phyloP scores from a whole-genome alignment of 2,329 filamentous ascomycete species.

The Truncatella angustata region DNA sequence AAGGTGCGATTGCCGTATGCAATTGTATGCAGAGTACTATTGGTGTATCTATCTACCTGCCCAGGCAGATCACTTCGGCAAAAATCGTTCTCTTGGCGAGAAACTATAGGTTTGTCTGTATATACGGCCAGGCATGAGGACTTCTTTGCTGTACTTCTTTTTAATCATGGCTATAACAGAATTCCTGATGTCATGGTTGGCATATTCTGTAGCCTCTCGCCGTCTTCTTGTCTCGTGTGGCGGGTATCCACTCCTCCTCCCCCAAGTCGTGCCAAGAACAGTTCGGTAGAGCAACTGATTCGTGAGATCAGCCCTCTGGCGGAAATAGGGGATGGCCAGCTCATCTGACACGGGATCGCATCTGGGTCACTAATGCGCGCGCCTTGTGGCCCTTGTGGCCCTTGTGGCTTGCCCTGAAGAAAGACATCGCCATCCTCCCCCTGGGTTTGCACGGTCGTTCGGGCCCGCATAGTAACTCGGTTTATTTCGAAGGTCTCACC shows the following conservation, averaged over 20 bases:
- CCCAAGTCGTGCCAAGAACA: neutral
- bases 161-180: no score
- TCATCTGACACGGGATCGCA: conserved; percentile 12
- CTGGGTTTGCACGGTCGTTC: neutral
- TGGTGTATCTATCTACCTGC: neutral
- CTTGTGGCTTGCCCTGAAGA: conserved; percentile 3
- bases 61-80: neutral
- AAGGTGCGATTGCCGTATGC: conserved; percentile 1
- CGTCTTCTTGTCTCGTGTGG: no score
- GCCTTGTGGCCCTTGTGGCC: no score
- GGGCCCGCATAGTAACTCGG: neutral
- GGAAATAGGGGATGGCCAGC: conserved; percentile 6
- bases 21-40: neutral
- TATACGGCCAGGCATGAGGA: no score
- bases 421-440: neutral
- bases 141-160: no score
- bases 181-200: no score
- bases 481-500: no score
- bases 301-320: conserved; percentile 5
- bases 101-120: no score
- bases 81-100: no score
- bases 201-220: no score
- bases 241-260: no score
- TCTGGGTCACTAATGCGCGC: neutral
- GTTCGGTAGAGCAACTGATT: conserved; percentile 12